A percentile compares a stretch with the other conserved stretches of the same genome.
phyloP scores from a whole-genome alignment of 176 grass and related monocot species.

The Puya raimondii region DNA sequence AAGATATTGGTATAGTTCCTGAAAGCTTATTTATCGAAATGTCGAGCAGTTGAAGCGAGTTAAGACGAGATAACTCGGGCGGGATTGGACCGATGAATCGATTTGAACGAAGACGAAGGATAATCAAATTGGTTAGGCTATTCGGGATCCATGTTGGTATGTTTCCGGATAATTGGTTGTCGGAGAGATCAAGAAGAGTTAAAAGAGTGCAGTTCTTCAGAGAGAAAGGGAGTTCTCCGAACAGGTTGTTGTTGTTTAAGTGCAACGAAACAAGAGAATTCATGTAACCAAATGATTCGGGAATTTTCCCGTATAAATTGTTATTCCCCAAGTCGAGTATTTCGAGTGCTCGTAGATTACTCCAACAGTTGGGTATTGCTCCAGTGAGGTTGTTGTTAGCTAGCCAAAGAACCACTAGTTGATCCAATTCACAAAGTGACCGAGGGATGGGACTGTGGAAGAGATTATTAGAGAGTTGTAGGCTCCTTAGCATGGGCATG shows the following conservation, averaged over 20 bases:
- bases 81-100: neutral
- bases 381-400: neutral
- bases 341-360: neutral
- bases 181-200: neutral
- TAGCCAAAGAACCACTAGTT: neutral
- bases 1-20: neutral
- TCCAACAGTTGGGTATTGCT: neutral
- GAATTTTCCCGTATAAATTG: neutral
- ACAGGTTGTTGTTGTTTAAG: neutral
- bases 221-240: neutral
- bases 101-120: neutral
- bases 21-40: conserved; percentile 3
- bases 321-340: neutral
- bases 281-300: neutral
- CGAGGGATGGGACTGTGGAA: neutral
- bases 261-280: neutral
- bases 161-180: neutral
- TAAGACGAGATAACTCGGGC: neutral
- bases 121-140: neutral
- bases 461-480: conserved; percentile 3
- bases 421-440: neutral
- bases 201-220: neutral
- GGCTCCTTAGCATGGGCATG: neutral
- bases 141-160: neutral
- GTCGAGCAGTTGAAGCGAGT: neutral